phyloP scores from a whole-genome alignment of 352 stramenopile species.

The Phytophthora sansomeana region DNA sequence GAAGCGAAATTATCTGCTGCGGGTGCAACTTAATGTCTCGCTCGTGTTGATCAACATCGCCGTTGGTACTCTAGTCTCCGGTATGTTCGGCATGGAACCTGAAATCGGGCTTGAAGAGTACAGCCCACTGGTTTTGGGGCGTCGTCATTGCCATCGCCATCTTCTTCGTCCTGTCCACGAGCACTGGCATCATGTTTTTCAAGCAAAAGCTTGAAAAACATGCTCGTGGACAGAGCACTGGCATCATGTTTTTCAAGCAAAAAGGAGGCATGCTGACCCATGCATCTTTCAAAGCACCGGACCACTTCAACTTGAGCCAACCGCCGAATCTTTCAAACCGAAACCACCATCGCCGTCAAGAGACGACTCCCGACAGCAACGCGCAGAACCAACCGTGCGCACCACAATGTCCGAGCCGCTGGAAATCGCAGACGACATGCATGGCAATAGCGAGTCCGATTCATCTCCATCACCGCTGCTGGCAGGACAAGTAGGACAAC shows the following conservation, averaged over 20 bases:
- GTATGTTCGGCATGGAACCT: slow-evolving; percentile 52
- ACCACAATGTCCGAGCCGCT: slow-evolving; percentile 24
- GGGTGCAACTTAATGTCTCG: slow-evolving; percentile 44
- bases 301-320: slow-evolving; percentile 15
- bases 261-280: slow-evolving; percentile 17
- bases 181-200: slow-evolving; percentile 31
- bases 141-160: slow-evolving; percentile 43
- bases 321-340: slow-evolving; percentile 9
- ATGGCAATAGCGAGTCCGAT: slow-evolving; percentile 13
- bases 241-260: slow-evolving; percentile 8
- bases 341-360: slow-evolving; percentile 19
- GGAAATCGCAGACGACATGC: slow-evolving; percentile 19
- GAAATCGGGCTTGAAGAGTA: slow-evolving; percentile 33
- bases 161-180: slow-evolving; percentile 39
- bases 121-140: slow-evolving; percentile 34
- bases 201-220: no score
- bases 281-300: not conserved
- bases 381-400: not conserved
- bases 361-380: slow-evolving; percentile 1
- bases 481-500: slow-evolving; percentile 1
- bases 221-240: no score
- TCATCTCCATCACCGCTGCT: slow-evolving; percentile 29
- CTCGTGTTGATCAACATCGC: slow-evolving; percentile 44
- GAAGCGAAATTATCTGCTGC: slow-evolving; percentile 70
- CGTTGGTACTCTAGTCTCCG: slow-evolving; percentile 38